These are phyloP conservation scores for Arthroderma sp. DNA, from an alignment of 2,329 filamentous ascomycete genomes.

Conservation along the genomic window DNA sequence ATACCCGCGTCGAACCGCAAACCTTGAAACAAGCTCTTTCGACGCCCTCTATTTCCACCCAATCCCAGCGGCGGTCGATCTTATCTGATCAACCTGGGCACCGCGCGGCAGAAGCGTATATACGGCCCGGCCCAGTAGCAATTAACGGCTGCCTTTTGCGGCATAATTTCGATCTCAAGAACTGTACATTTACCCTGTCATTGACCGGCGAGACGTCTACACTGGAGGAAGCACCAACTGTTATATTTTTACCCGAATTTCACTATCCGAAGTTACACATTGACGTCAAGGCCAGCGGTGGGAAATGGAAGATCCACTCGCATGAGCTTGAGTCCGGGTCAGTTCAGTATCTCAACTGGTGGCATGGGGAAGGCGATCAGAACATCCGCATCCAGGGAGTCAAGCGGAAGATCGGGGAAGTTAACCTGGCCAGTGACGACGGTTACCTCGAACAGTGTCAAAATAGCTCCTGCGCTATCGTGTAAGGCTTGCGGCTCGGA, in stretches of 20 bases:
- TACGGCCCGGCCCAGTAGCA: slow-evolving; percentile 67
- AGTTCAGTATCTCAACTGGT: slow-evolving; percentile 75
- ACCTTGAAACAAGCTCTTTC: slow-evolving; percentile 63
- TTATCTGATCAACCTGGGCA: slow-evolving; percentile 57
- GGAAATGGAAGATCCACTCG: slow-evolving; percentile 75
- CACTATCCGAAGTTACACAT: slow-evolving; percentile 72
- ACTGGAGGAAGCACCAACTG: slow-evolving; percentile 55
- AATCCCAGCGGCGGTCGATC: slow-evolving; percentile 39
- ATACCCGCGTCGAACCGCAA: slow-evolving; percentile 50
- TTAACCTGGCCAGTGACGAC: slow-evolving; percentile 56
- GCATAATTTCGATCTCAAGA: slow-evolving; percentile 71
- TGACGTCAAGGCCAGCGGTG: slow-evolving; percentile 62
- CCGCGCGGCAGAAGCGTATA: slow-evolving; percentile 83
- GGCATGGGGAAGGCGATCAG: slow-evolving; percentile 80
- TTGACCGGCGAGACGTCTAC: slow-evolving; percentile 50
- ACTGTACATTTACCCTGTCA: slow-evolving; percentile 61
- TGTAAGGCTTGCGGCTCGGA: slow-evolving; percentile 23
- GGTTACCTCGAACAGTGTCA: slow-evolving; percentile 59
- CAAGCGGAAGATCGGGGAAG: slow-evolving; percentile 41
- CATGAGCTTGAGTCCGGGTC: slow-evolving; percentile 57
- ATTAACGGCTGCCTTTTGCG: slow-evolving; percentile 57
- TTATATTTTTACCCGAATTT: slow-evolving; percentile 77
- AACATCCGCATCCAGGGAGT: slow-evolving; percentile 62
- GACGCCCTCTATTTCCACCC: slow-evolving; percentile 43
- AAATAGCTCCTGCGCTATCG: slow-evolving; percentile 36